phyloP scores from a whole-genome alignment of 1,139 yeast species.

The Suhomyces bribrorum region DNA sequence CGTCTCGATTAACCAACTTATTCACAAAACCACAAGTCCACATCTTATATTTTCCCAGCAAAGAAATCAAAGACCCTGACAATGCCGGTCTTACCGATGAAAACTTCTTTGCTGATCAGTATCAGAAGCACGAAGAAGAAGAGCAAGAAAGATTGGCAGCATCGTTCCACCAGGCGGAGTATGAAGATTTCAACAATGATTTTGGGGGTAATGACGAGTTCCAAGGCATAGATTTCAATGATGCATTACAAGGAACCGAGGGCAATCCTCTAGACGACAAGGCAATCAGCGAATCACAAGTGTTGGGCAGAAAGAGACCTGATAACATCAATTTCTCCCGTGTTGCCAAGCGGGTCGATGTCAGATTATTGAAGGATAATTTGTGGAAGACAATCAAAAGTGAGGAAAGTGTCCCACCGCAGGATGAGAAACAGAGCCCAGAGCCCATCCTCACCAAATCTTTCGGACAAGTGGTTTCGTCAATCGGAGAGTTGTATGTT shows the following conservation, averaged over 20 bases:
- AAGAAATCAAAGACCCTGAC: constrained; percentile 19
- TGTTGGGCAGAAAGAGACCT: constrained; percentile 38
- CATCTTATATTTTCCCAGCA: constrained; percentile 34
- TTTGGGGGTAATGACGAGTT: constrained; percentile 40
- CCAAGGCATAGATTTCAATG: constrained; percentile 49
- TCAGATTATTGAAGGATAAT: constrained; percentile 75
- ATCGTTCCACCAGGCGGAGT: constrained; percentile 48
- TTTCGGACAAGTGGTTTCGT: constrained; percentile 48
- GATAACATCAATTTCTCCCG: constrained; percentile 75
- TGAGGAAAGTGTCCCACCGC: constrained; percentile 13
- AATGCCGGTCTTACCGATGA: constrained; percentile 54
- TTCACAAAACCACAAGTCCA: constrained; percentile 65
- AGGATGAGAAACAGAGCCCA: constrained; percentile 2
- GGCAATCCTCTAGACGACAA: constrained; percentile 20
- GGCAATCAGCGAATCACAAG: constrained; percentile 10
- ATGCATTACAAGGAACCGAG: constrained; percentile 37
- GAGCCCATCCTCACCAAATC: constrained; percentile 27
- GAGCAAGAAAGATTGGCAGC: constrained; percentile 40
- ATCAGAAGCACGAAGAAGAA: constrained; percentile 44
- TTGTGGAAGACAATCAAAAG: constrained; percentile 65
- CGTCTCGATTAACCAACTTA: constrained; percentile 64
- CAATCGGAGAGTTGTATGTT: constrained; percentile 55
- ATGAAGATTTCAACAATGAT: constrained; percentile 44
- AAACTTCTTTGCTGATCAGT: constrained; percentile 72
- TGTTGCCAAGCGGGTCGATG: constrained; percentile 84